Evolutionary conservation across 257 asterid genomes (phyloP).

Genomic region (Nicotiana tabacum): DNA sequence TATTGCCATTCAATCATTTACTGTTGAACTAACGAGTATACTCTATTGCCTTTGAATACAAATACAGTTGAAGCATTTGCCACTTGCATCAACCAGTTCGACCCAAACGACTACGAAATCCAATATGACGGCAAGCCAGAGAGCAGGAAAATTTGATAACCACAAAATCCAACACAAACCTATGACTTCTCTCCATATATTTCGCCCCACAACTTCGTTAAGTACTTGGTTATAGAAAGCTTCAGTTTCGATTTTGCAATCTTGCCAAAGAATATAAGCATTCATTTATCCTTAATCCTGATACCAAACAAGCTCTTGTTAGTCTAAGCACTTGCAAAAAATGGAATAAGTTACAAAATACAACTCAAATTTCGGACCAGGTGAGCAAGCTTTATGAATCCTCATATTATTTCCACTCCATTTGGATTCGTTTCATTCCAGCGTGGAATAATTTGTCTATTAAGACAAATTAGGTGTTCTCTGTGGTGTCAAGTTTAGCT

Average conservation of each 20-base stretch:
- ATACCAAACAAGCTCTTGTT: background rate
- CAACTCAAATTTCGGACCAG: background rate
- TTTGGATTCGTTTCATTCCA: background rate
- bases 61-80: background rate
- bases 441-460: background rate
- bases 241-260: background rate
- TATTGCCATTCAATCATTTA: background rate
- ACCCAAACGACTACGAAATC: background rate
- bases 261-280: background rate
- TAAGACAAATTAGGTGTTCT: background rate
- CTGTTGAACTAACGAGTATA: background rate
- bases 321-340: background rate
- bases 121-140: background rate
- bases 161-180: background rate
- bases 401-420: background rate
- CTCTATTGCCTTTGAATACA: background rate
- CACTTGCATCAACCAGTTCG: background rate
- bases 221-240: background rate
- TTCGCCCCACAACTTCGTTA: background rate
- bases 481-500: background rate
- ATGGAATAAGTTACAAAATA: background rate
- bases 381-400: background rate
- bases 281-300: background rate
- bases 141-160: background rate
- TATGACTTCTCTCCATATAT: background rate